Evolutionary conservation across 176 grass and related monocot species (phyloP).

Genomic region (Aegilops sharonensis): DNA sequence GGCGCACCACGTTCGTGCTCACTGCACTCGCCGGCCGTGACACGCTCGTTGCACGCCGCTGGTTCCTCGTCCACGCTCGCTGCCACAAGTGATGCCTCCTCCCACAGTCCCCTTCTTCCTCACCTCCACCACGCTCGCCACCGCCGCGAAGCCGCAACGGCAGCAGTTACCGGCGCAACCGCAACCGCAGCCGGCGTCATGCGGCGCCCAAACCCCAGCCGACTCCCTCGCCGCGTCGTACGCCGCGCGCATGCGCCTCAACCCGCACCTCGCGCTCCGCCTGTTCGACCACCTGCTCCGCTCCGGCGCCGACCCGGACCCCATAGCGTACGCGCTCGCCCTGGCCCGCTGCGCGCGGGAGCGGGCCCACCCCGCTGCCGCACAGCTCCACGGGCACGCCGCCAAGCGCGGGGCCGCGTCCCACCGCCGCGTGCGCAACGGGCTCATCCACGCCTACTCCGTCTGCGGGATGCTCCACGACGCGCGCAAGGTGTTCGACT

Average conservation of each 20-base stretch:
- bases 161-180: background rate
- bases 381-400: conserved; percentile 53
- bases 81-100: conserved; percentile 25
- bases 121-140: conserved; percentile 38
- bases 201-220: background rate
- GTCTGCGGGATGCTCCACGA: conserved; percentile 33
- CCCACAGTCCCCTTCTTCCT: conserved; percentile 41
- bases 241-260: conserved; percentile 38
- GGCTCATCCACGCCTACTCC: conserved; percentile 48
- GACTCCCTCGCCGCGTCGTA: background rate
- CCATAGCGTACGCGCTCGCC: conserved; percentile 42
- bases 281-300: conserved; percentile 49
- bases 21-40: background rate
- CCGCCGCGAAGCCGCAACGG: conserved; percentile 19
- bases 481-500: conserved; percentile 62
- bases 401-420: conserved; percentile 29
- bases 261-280: conserved; percentile 40
- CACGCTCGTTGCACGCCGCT: conserved; percentile 7
- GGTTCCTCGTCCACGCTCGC: background rate
- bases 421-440: conserved; percentile 41
- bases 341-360: conserved; percentile 50
- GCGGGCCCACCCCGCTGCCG: background rate
- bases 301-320: conserved; percentile 44
- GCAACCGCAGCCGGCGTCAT: background rate
- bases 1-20: conserved; percentile 23